Evolutionary conservation across 2,329 filamentous ascomycete species (phyloP).

Genomic region (Nigrospora oryzae): DNA sequence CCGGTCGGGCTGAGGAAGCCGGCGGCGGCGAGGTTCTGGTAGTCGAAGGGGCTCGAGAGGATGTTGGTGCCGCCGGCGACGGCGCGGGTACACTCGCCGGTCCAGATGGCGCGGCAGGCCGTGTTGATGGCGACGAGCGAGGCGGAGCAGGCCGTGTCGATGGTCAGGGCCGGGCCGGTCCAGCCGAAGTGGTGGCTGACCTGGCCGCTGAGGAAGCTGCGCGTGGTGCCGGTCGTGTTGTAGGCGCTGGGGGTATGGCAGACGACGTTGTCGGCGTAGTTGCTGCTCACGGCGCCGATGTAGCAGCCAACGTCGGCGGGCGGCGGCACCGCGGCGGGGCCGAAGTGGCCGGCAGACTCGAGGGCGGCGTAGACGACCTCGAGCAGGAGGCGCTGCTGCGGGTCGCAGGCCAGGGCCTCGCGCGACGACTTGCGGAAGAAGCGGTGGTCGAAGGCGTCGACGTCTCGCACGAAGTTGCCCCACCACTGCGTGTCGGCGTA

Average conservation of each 20-base stretch:
- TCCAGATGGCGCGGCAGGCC: conserved; percentile 22
- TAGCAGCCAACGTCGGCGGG: conserved; percentile 23
- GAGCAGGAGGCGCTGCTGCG: conserved; percentile 11
- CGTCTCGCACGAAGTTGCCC: conserved; percentile 15
- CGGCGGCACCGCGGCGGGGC: conserved; percentile 2
- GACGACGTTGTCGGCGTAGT: conserved; percentile 32
- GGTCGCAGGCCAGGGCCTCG: conserved; percentile 10
- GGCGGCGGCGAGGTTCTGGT: conserved; percentile 14
- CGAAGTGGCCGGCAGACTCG: conserved; percentile 16
- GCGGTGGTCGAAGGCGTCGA: conserved; percentile 16
- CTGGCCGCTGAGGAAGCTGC: conserved; percentile 17
- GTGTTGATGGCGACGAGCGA: conserved; percentile 26
- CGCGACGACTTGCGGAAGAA: conserved; percentile 14
- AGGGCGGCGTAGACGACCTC: conserved; percentile 15
- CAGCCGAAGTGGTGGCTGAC: conserved; percentile 26
- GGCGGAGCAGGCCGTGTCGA: conserved; percentile 29
- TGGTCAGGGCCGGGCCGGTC: conserved; percentile 20
- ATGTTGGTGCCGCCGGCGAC: conserved; percentile 24
- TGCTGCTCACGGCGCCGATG: conserved; percentile 22
- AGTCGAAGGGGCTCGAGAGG: conserved; percentile 19
- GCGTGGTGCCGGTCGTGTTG: conserved; percentile 17
- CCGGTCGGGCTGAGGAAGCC: conserved; percentile 19
- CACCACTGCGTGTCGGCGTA: conserved; percentile 15
- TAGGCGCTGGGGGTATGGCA: conserved; percentile 26
- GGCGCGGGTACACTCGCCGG: conserved; percentile 20